Evolutionary conservation across 805 yeast species (phyloP).

Genomic region (Torulaspora maleeae): DNA sequence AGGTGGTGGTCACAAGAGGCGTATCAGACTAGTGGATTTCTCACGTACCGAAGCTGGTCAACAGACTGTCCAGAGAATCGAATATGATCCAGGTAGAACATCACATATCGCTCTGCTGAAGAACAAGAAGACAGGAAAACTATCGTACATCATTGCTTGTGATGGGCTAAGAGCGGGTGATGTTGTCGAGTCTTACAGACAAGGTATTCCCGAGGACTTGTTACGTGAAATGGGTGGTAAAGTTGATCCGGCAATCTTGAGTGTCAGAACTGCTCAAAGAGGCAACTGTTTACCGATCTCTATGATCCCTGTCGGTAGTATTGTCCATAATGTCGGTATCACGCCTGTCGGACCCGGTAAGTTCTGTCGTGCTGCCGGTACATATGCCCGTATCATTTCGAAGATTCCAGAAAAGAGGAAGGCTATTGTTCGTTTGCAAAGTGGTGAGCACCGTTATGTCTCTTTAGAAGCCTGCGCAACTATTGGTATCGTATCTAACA

Average conservation of each 20-base stretch:
- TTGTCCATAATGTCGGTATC: slow-evolving; percentile 82
- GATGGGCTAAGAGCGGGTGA: slow-evolving; percentile 94
- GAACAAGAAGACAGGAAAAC: slow-evolving; percentile 54
- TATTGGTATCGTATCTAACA: slow-evolving; percentile 85
- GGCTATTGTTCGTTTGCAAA: slow-evolving; percentile 76
- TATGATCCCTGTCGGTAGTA: slow-evolving; percentile 93
- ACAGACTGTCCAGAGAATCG: slow-evolving; percentile 80
- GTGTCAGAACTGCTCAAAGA: slow-evolving; percentile 80
- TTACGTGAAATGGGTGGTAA: slow-evolving; percentile 83
- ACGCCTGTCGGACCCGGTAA: slow-evolving; percentile 74
- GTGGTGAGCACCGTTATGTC: slow-evolving; percentile 92
- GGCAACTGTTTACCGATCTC: slow-evolving; percentile 92
- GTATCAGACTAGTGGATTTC: slow-evolving; percentile 79
- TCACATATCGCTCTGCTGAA: slow-evolving; percentile 86
- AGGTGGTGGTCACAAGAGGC: slow-evolving; percentile 94
- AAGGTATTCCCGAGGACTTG: slow-evolving; percentile 76
- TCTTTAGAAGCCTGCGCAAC: slow-evolving; percentile 87
- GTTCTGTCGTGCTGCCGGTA: slow-evolving; percentile 90
- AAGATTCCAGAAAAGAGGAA: slow-evolving; percentile 64
- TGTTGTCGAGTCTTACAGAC: slow-evolving; percentile 78
- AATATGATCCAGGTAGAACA: slow-evolving; percentile 92
- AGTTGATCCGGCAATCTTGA: slow-evolving; percentile 84
- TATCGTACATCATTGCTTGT: slow-evolving; percentile 82
- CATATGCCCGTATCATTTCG: slow-evolving; percentile 82
- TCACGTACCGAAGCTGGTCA: slow-evolving; percentile 61